Evolutionary conservation across 1,139 yeast genomes (phyloP), one percentile per base, ranked within the genome.

Genomic region (Diutina neorugosa): DNA sequence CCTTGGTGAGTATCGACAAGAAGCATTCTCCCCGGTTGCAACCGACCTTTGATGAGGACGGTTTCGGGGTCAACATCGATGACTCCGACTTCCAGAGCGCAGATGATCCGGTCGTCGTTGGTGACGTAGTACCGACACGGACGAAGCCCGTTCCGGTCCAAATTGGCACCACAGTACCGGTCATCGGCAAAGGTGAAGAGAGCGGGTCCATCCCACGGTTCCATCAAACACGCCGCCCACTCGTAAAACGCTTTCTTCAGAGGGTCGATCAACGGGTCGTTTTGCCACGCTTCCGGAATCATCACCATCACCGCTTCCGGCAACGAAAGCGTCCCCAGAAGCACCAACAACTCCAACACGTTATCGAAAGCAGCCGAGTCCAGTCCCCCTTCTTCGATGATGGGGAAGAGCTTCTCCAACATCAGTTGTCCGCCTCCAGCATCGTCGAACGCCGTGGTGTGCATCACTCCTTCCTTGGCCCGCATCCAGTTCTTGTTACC

Each of bases 171-270:
- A 73, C 97, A 89, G 77, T 88, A 93, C 64, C 98, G 81, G 59
- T 96, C 98, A 69, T 93, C 98, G 42, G 98, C 94, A 70, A 93
- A 93, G 41, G 96, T 90, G 74, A 93, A 88, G 62, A 93, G 76
- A 46, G 98, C 98, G 42, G 98, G 98, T 60, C 98, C 98, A 72
- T 93, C 98, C 98, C 98, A 93, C 20, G 98, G 98, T 73, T 93
- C 98, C 97, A 93, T 93, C 61, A 91, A 74, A 72, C 97, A 90
- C 18, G 98, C 96, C 52, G 98, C 98, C 98, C 98, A 93, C 70
- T 93, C 98, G 71, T 91, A 93, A 69, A 94, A 93, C 0, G 98
- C 97, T 63, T 80, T 83, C 73, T 90, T 87, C 66, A 86, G 84
- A 54, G 96, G 89, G 67, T 91, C 96, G 84, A 91, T 90, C 59